A percentile compares a stretch with the other conserved stretches of the same genome.
phyloP scores from a whole-genome alignment of 2,329 filamentous ascomycete genomes.

The Xylariales sp. region DNA sequence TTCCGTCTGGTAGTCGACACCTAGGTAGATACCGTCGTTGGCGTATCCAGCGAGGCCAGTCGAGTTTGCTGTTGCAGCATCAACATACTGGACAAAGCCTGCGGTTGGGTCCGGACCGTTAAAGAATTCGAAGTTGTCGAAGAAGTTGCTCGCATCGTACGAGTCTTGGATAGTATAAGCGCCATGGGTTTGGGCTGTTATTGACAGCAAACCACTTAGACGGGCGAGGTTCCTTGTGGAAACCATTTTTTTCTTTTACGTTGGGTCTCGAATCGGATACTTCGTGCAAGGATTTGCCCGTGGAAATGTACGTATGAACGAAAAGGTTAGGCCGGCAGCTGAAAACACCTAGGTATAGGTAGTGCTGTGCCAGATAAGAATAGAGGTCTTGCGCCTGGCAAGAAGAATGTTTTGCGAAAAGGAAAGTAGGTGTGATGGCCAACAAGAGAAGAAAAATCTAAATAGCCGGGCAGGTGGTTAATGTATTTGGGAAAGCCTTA shows the following conservation, averaged over 20 bases:
- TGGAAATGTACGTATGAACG: slow-evolving; percentile 16
- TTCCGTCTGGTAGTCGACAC: slow-evolving; percentile 71
- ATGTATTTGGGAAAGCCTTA: slow-evolving; percentile 10
- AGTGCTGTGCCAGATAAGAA: slow-evolving; percentile 12
- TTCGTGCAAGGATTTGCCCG: slow-evolving; percentile 4
- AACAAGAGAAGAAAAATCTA: slow-evolving; percentile 3
- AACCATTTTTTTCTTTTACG: slow-evolving; percentile 37
- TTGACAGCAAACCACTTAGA: slow-evolving; percentile 42
- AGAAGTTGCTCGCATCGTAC: slow-evolving; percentile 67
- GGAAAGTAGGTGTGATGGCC: slow-evolving; percentile 24
- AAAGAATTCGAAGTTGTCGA: slow-evolving; percentile 67
- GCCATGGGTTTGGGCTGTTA: slow-evolving; percentile 41
- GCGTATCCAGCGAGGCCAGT: slow-evolving; percentile 68
- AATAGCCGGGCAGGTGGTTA: background rate
- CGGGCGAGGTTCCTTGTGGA: slow-evolving; percentile 42
- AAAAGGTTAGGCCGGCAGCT: slow-evolving; percentile 22
- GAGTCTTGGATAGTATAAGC: slow-evolving; percentile 60
- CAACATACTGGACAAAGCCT: slow-evolving; percentile 78
- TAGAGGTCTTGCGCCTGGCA: slow-evolving; percentile 45
- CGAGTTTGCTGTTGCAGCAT: slow-evolving; percentile 67
- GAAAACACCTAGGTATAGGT: slow-evolving; percentile 3
- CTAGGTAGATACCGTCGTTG: slow-evolving; percentile 71
- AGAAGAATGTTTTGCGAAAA: slow-evolving; percentile 19
- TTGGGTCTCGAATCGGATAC: slow-evolving; percentile 15
- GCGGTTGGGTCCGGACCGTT: slow-evolving; percentile 73